These are phyloP conservation scores for Sclerospora graminicola DNA, from an alignment of 352 stramenopile genomes.

Conservation along the genomic window DNA sequence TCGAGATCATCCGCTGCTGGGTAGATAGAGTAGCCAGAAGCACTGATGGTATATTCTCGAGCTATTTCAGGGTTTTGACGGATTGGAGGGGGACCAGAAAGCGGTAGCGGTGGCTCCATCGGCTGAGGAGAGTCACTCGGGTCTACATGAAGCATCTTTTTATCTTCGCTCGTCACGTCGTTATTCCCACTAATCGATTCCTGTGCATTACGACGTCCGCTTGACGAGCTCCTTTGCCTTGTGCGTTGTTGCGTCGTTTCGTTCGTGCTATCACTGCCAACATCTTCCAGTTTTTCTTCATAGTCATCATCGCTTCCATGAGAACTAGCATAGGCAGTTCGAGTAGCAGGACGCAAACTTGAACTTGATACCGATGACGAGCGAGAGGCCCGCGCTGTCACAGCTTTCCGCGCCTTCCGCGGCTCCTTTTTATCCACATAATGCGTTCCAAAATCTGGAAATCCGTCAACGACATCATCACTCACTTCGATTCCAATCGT, in stretches of 20 bases:
- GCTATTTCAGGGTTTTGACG: slow-evolving; percentile 25
- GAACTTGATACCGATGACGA: slow-evolving; percentile 10
- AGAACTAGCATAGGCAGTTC: slow-evolving; percentile 5
- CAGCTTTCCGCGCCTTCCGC: slow-evolving; percentile 22
- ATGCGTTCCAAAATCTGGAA: slow-evolving; percentile 32
- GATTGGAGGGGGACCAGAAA: slow-evolving; percentile 16
- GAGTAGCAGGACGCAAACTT: slow-evolving; percentile 7
- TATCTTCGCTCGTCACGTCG: slow-evolving; percentile 8
- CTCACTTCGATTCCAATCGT: slow-evolving; percentile 31
- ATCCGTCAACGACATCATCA: slow-evolving; percentile 43
- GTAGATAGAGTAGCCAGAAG: slow-evolving; percentile 19
- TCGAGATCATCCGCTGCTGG: slow-evolving; percentile 17
- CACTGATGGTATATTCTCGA: slow-evolving; percentile 7
- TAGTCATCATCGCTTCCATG: slow-evolving; percentile 5
- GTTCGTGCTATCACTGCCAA: slow-evolving; percentile 8
- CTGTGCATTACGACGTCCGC: slow-evolving; percentile 17
- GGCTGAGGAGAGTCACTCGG: background rate
- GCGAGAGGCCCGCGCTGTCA: background rate
- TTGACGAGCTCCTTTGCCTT: slow-evolving; percentile 22
- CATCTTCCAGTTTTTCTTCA: slow-evolving; percentile 8
- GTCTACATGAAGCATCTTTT: background rate
- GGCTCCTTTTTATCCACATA: slow-evolving; percentile 23
- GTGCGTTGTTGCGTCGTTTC: slow-evolving; percentile 12
- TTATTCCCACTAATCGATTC: slow-evolving; percentile 13
- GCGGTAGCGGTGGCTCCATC: slow-evolving; percentile 17